Evolutionary conservation across 106 monocot genomes (phyloP), one percentile per base, ranked within the genome.

Genomic region (Allium fistulosum): DNA sequence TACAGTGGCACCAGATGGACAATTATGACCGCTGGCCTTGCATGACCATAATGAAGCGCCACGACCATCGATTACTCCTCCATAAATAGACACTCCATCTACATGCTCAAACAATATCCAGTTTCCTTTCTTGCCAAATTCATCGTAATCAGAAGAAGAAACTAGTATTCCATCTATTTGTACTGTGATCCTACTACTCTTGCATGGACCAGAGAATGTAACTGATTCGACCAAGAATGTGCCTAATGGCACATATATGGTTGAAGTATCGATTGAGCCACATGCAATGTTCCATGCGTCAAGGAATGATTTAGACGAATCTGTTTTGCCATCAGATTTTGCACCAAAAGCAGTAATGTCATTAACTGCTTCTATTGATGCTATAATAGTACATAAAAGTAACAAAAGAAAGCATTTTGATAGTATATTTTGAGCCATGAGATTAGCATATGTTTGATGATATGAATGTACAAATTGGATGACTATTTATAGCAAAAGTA

Each of bases 1-100:
- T 68, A 90, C 90, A 57, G 86, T 53, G 9, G 81, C 69, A 6
- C 87, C 87, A 4, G 1, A 6, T 0, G 84, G 91, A 57, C 91
- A 91, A 16, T 56, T 45, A 8, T 27, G 55, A 52, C 68, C 66
- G 52, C 50, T 11, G 1, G 37, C 47, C 62, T 86, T 90, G 81
- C 91, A 91, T 7, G 69, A 49, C 91, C 91, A 91, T 15, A 91
- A 56, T 9, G 79, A n/a, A 3, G 69, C 50, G 3, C 91, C 91
- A 48, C 51, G 75, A 9, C 91, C 91, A 28, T 91, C 74, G 58
- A 91, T 48, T 9, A 61, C 78, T 7, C 91, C 91, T n/a, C 91
- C 91, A 51, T 46, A 46, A 53, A 91, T 48, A 8, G 72, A 75
- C 9, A 87, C 61, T 9, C 84, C 77, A 4, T 84, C 76, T 22